phyloP scores from a whole-genome alignment of 148 eudicot genomes.

The Dysphania ambrosioides region DNA sequence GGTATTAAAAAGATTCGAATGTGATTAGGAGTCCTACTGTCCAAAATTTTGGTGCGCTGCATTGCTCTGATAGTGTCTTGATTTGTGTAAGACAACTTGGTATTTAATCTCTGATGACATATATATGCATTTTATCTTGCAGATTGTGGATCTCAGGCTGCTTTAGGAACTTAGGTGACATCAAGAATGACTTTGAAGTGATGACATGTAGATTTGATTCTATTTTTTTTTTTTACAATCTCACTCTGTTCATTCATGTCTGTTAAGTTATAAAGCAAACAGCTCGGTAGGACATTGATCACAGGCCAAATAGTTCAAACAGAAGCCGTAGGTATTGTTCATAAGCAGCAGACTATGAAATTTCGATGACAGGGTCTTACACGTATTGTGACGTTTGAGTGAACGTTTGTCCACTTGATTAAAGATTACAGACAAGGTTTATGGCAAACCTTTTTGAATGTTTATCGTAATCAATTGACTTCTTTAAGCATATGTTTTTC shows the following conservation, averaged over 20 bases:
- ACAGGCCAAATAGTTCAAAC: neutral
- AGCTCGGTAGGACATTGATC: slow-evolving; percentile 3
- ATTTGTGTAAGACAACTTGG: slow-evolving; percentile 1
- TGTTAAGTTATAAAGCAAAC: slow-evolving; percentile 2
- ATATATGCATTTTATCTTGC: slow-evolving; percentile 14
- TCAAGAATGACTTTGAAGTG: neutral
- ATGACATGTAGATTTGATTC: neutral
- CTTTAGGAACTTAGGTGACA: slow-evolving; percentile 11
- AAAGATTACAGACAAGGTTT: too few species aligned
- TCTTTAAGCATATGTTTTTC: too few species aligned
- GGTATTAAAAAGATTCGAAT: slow-evolving; percentile 13
- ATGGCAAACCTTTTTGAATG: too few species aligned
- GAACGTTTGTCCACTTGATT: too few species aligned
- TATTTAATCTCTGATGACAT: neutral
- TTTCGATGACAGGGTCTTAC: too few species aligned
- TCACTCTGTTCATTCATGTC: neutral
- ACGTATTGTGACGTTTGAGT: too few species aligned
- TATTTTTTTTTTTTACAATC: neutral
- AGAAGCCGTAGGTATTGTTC: neutral
- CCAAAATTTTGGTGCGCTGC: slow-evolving; percentile 9
- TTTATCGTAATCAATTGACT: too few species aligned
- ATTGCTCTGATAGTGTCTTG: neutral
- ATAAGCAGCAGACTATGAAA: neutral
- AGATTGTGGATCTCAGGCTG: slow-evolving; percentile 19
- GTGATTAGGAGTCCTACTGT: slow-evolving; percentile 2